These are phyloP conservation scores for Biscutella auriculata DNA, from an alignment of 441 rosid genomes.

Conservation along the genomic window DNA sequence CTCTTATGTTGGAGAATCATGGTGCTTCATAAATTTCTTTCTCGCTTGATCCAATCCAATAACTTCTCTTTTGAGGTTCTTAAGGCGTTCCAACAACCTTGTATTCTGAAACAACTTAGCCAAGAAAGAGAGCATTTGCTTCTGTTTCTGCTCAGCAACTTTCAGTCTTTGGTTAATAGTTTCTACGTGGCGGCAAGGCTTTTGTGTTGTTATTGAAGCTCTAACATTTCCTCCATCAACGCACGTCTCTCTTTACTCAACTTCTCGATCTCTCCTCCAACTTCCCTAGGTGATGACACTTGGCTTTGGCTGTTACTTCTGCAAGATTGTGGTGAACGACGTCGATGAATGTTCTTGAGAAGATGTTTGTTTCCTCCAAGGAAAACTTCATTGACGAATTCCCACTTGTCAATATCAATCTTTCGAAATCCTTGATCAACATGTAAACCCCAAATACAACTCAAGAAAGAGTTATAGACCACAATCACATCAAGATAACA, in stretches of 20 bases:
- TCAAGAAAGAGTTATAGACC: slow-evolving; percentile 16
- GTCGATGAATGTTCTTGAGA: slow-evolving; percentile 73
- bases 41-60: slow-evolving; percentile 33
- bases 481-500: slow-evolving; percentile 10
- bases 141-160: slow-evolving; percentile 66
- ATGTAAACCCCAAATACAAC: slow-evolving; percentile 21
- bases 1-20: slow-evolving; percentile 31
- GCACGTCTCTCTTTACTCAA: slow-evolving; percentile 51
- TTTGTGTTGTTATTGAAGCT: slow-evolving; percentile 55
- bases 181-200: slow-evolving; percentile 43
- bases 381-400: slow-evolving; percentile 78
- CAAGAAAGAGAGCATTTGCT: slow-evolving; percentile 71
- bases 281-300: slow-evolving; percentile 34
- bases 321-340: slow-evolving; percentile 42
- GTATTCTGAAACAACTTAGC: slow-evolving; percentile 66
- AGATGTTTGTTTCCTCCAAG: slow-evolving; percentile 66
- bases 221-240: slow-evolving; percentile 67
- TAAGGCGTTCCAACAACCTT: slow-evolving; percentile 39
- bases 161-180: slow-evolving; percentile 50
- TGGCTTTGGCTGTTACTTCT: slow-evolving; percentile 26
- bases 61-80: slow-evolving; percentile 27
- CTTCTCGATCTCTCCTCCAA: slow-evolving; percentile 48
- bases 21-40: slow-evolving; percentile 55
- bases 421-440: slow-evolving; percentile 82
- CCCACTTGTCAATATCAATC: slow-evolving; percentile 78